A percentile compares a stretch with the other conserved stretches of the same genome.
Evolutionary conservation across 768 basidiomycete species (phyloP).

Genomic region (Stropharia rugosoannulata): DNA sequence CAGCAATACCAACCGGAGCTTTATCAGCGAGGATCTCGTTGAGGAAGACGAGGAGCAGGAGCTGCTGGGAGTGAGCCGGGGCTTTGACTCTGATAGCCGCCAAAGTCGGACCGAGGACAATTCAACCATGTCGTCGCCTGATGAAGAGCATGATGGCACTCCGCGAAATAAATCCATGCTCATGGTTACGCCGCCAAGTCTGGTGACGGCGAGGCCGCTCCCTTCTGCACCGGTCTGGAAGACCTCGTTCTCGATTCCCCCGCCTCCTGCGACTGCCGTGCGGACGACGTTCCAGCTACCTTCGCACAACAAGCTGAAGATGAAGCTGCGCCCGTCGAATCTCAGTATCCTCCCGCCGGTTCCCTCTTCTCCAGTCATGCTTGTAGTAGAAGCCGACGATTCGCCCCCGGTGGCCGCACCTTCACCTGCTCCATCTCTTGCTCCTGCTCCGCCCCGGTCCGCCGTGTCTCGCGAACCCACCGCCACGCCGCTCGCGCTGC

Average conservation of each 20-base stretch:
- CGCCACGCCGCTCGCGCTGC: conserved; percentile 22
- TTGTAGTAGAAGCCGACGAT: conserved; percentile 37
- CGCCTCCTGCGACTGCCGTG: conserved; percentile 51
- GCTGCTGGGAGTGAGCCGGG: conserved; percentile 65
- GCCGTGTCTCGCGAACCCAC: not conserved
- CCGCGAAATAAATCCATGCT: conserved; percentile 22
- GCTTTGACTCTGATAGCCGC: conserved; percentile 50
- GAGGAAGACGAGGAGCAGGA: conserved; percentile 82
- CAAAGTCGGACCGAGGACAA: conserved; percentile 34
- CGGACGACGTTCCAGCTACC: conserved; percentile 49
- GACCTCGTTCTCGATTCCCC: conserved; percentile 54
- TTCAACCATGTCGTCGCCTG: conserved; percentile 44
- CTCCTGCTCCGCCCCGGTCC: conserved; percentile 4
- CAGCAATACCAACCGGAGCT: conserved; percentile 61
- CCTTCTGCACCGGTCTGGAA: conserved; percentile 61
- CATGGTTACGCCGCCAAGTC: conserved; percentile 24
- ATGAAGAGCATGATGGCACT: conserved; percentile 32
- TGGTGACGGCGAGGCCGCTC: conserved; percentile 32
- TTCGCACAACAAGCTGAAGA: conserved; percentile 35
- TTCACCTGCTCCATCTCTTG: not conserved
- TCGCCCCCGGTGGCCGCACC: conserved; percentile 3
- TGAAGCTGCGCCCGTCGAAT: conserved; percentile 60
- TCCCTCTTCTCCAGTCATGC: conserved; percentile 68
- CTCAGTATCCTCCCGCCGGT: conserved; percentile 67
- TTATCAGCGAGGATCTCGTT: conserved; percentile 76